Evolutionary conservation across 441 rosid genomes (phyloP), one percentile per base, ranked within the genome.

Genomic region (Melastoma candidum): DNA sequence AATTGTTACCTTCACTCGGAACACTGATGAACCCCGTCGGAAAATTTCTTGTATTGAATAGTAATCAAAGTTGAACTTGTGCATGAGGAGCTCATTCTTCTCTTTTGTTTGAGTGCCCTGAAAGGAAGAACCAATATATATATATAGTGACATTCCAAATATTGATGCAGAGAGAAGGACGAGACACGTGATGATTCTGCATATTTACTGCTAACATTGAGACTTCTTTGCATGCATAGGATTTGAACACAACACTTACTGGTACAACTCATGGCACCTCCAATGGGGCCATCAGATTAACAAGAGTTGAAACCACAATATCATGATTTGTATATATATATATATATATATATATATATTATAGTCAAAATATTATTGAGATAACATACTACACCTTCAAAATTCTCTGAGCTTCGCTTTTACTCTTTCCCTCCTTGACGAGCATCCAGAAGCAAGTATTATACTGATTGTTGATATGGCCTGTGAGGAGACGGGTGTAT

Each of bases 371-470:
- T 17, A 17, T 17, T 17, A 17, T 17, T 17, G 22, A 17, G 2
- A 32, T 4, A 36, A 9, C 7, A 29, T 32, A 45, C 11, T 9
- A 24, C 44, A 87, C 98, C 95, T 83, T 92, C 56, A 85, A 66
- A 66, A 56, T 68, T 49, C 58, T 69, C 62, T 92, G 96, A 51
- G 96, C 89, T 54, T 77, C 84, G 27, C 66, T 74, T 77, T 82
- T 87, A 69, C 74, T 78, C 68, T 80, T 83, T 22, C 95, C 94
- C 12, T 89, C 85, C 72, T 83, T 79, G 57, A 92, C 87, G 59
- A 87, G 94, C 74, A 71, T 80, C 96, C 98, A 92, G 63, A 82
- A 86, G 70, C 97, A 88, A 45, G 95, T 82, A 58, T 88, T 88
- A 63, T 88, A 88, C 72, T 86, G 95, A 69, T 93, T 86, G 63